Base-by-base conservation (phyloP, 306 rosid species). In the Glycine tomentella region DNA sequence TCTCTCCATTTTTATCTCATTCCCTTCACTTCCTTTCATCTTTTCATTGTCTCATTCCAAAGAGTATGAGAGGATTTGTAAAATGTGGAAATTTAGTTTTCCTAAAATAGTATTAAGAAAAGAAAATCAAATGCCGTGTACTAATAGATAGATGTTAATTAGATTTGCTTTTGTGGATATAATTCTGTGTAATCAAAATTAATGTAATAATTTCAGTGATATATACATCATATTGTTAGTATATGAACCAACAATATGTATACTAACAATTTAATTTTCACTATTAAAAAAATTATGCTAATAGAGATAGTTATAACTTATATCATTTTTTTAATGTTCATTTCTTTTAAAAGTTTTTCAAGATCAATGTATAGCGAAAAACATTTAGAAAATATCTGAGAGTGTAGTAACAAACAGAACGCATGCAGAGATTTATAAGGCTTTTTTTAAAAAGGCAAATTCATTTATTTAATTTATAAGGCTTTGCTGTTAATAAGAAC, bases 401-500 rank as follows among this genome's bases (percentile, higher is more conserved):
- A 25, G 31, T 25, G 31, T 2, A 25, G 31, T 25, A 25, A 25
- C 31, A 25, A 1, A 25, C 31, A 25, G 31, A 25, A 25, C 31
- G 31, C 31, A 25, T 25, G 31, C 2, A 25, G 31, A 25, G n/a
- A n/a, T n/a, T n/a, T n/a, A n/a, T n/a, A n/a, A n/a, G n/a, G n/a
- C n/a, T n/a, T n/a, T n/a, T n/a, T n/a, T n/a, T n/a, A n/a, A n/a
- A n/a, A n/a, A n/a, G n/a, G n/a, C n/a, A n/a, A 25, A 25, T 25
- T 25, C 1, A 25, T 25, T 25, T 25, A 25, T 25, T 25, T 25
- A 25, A 25, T 25, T 25, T 25, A 25, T 25, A 25, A 25, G 31
- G 10, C 76, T 38, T 52, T 82, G 57, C 25, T 81, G 40, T 65
- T 42, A 72, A 25, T 46, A 58, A 68, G 13, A 34, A 57, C 55